These are phyloP conservation scores for Ophiostoma fasciatum DNA, from an alignment of 2,329 filamentous ascomycete genomes.

Conservation along the genomic window DNA sequence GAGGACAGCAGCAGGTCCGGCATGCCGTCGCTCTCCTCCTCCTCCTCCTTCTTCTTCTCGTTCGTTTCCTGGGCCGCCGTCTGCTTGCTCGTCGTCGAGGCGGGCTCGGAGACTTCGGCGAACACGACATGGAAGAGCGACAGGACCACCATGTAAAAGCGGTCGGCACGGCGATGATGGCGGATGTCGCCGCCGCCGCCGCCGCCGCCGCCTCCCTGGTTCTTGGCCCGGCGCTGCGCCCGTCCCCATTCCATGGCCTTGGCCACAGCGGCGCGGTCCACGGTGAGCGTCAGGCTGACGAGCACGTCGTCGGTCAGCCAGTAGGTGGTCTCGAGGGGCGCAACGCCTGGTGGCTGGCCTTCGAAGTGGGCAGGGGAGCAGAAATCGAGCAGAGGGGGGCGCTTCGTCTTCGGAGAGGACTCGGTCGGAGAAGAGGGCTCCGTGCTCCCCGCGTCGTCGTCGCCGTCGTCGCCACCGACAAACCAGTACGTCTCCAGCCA, in stretches of 20 bases:
- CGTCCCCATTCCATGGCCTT: conserved; percentile 1
- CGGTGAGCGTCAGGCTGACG: background rate
- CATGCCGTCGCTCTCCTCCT: background rate
- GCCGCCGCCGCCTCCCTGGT: background rate
- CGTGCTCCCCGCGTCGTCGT: background rate
- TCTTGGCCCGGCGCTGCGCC: background rate
- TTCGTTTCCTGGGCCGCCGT: too few relatives aligned
- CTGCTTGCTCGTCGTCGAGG: background rate
- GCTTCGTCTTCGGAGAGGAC: too few relatives aligned
- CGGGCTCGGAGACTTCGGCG: background rate
- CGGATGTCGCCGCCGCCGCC: background rate
- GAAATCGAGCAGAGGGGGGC: conserved; percentile 1
- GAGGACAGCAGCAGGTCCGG: background rate
- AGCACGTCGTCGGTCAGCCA: conserved; percentile 1
- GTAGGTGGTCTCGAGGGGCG: conserved; percentile 2
- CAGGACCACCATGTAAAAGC: conserved; percentile 1
- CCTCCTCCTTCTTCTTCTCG: background rate
- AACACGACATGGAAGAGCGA: conserved; percentile 3
- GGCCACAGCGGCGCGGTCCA: background rate
- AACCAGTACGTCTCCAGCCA: background rate
- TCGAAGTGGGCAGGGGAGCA: background rate
- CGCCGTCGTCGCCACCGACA: background rate
- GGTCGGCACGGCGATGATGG: background rate
- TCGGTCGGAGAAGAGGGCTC: too few relatives aligned
- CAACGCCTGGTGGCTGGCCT: background rate